These are phyloP conservation scores for Podospora pseudoanserina DNA, from an alignment of 495 filamentous ascomycete genomes.

Conservation along the genomic window DNA sequence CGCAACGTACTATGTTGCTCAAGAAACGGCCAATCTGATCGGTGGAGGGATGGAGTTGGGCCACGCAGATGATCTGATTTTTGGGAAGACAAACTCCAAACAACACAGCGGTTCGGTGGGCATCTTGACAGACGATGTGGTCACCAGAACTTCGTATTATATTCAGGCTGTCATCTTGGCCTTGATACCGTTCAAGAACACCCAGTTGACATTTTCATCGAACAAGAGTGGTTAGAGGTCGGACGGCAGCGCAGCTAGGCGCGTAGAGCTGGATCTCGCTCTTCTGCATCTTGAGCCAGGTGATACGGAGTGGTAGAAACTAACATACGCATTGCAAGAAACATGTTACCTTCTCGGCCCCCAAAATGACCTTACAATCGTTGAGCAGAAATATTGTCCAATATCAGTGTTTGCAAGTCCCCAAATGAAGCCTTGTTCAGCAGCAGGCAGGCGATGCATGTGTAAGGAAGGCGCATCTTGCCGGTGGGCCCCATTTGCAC, in stretches of 20 bases:
- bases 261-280: neutral
- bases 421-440: neutral
- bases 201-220: constrained; percentile 11
- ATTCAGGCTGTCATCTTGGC: constrained; percentile 27
- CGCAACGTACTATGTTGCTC: constrained; percentile 26
- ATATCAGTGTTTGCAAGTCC: neutral
- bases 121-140: constrained; percentile 25
- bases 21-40: constrained; percentile 22
- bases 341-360: neutral
- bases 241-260: neutral
- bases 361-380: neutral
- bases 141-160: constrained; percentile 21
- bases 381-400: too few species aligned
- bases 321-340: neutral
- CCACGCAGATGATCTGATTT: constrained; percentile 23
- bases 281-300: neutral
- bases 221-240: neutral
- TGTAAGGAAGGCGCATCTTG: neutral
- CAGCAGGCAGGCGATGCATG: neutral
- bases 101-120: constrained; percentile 28
- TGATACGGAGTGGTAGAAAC: neutral
- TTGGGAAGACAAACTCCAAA: constrained; percentile 22
- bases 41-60: constrained; percentile 26
- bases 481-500: neutral
- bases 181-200: constrained; percentile 28